These are phyloP conservation scores for Tetracladium maxilliforme DNA, from an alignment of 2,329 filamentous ascomycete species.

Conservation along the genomic window DNA sequence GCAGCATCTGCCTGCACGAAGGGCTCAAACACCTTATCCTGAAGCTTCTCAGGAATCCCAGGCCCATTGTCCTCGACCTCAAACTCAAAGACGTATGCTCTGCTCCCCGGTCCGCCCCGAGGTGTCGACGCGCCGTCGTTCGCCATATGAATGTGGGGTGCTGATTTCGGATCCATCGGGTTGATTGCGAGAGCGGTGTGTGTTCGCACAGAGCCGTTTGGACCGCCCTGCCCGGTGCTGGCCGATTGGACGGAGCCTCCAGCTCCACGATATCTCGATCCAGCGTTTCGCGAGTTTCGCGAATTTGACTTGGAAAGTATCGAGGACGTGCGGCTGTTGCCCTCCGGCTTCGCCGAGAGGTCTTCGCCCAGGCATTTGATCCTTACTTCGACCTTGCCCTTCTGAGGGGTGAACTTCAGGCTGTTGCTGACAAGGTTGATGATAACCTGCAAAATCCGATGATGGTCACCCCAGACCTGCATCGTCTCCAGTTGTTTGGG, in stretches of 20 bases:
- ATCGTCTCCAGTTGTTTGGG: constrained; percentile 3
- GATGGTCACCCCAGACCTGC: constrained; percentile 70
- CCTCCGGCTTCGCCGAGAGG: too few relatives aligned
- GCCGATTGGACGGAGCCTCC: too few relatives aligned
- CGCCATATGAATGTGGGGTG: constrained; percentile 23
- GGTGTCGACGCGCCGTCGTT: constrained; percentile 24
- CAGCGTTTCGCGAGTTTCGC: too few relatives aligned
- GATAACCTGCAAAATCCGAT: constrained; percentile 80
- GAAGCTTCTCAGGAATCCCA: constrained; percentile 65
- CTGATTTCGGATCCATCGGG: constrained; percentile 29
- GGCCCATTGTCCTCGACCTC: constrained; percentile 81
- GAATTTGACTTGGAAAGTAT: constrained; percentile 38
- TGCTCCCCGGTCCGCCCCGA: too few relatives aligned
- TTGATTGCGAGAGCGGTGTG: constrained; percentile 48
- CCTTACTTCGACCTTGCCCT: constrained; percentile 60
- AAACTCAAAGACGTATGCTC: constrained; percentile 72
- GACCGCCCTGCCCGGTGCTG: too few relatives aligned
- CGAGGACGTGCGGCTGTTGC: constrained; percentile 26
- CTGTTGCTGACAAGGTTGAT: constrained; percentile 90
- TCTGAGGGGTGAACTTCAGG: constrained; percentile 73
- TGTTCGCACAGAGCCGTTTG: constrained; percentile 28
- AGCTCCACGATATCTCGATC: too few relatives aligned
- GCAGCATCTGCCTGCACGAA: constrained; percentile 89
- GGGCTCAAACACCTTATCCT: constrained; percentile 78
- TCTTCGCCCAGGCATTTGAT: constrained; percentile 61